A percentile compares a stretch with the other conserved stretches of the same genome.
Evolutionary conservation across 108 stramenopile species (phyloP).

Genomic region (Cyclotella choctawhatcheeana): DNA sequence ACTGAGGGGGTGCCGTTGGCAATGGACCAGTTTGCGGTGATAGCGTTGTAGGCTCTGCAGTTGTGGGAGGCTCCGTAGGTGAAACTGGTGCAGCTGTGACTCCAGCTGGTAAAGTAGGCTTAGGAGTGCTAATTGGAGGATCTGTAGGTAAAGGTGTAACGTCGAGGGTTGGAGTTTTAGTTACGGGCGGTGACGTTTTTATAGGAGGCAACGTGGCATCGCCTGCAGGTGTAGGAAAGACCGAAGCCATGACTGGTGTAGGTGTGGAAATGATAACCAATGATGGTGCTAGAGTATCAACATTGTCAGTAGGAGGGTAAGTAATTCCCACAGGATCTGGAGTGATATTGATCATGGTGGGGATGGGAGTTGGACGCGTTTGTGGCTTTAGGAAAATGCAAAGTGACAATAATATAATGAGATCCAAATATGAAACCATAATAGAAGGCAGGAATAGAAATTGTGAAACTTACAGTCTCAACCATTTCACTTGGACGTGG

Average conservation of each 20-base stretch:
- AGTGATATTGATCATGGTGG: slow-evolving; percentile 15
- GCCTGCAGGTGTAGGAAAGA: neutral
- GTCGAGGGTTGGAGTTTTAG: neutral
- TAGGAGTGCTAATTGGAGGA: neutral
- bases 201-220: neutral
- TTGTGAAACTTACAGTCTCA: neutral
- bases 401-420: too few species aligned
- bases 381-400: too few species aligned
- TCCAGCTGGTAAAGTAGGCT: too few species aligned
- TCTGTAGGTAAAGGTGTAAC: neutral
- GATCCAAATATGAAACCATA: too few species aligned
- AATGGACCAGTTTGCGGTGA: neutral
- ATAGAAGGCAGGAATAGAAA: too few species aligned
- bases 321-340: neutral
- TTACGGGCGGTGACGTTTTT: neutral
- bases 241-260: neutral
- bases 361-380: slow-evolving; percentile 15
- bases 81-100: too few species aligned
- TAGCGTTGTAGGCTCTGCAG: too few species aligned
- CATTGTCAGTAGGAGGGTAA: neutral
- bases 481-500: neutral
- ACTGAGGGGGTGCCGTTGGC: neutral
- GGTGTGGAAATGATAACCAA: neutral
- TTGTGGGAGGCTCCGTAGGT: too few species aligned
- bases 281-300: neutral